Percentiles rank a stretch among this genome's conserved stretches.
These are phyloP conservation scores for Aspergillus ochraceus DNA, from an alignment of 2,329 filamentous ascomycete genomes.

Conservation along the genomic window DNA sequence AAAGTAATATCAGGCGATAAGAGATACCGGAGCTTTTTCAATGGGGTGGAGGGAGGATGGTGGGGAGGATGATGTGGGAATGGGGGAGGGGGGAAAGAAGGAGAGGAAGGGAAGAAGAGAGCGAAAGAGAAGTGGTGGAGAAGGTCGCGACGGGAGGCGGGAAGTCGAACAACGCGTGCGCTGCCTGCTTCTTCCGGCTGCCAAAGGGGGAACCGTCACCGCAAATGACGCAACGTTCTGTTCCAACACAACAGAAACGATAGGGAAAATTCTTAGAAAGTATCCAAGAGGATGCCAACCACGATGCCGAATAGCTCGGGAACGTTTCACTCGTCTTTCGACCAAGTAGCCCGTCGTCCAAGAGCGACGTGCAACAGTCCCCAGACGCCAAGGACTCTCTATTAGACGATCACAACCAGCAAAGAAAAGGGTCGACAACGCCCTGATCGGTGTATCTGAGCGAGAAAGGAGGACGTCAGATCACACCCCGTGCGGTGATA, in stretches of 20 bases:
- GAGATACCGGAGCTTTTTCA: conserved; percentile 12
- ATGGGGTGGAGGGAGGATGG: conserved; percentile 11
- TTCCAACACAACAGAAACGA: conserved; percentile 12
- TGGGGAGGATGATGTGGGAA: conserved; percentile 26
- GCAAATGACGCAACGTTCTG: conserved; percentile 25
- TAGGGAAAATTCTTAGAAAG: neutral
- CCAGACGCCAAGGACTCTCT: neutral
- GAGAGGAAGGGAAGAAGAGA: conserved; percentile 21
- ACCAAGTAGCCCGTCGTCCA: neutral
- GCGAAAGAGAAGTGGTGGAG: conserved; percentile 24
- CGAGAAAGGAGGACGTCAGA: neutral
- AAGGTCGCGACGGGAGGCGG: conserved; percentile 31
- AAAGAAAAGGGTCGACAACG: neutral
- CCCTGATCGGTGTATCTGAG: neutral
- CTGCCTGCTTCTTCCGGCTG: conserved; percentile 16
- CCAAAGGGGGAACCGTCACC: conserved; percentile 11
- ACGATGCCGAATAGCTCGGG: neutral
- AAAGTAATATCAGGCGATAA: conserved; percentile 15
- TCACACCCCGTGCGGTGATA: neutral
- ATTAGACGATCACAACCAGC: neutral
- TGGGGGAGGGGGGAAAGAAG: conserved; percentile 26
- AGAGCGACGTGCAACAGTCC: neutral
- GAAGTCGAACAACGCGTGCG: conserved; percentile 30
- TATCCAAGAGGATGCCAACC: neutral
- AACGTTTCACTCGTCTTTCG: neutral